phyloP scores from a whole-genome alignment of 2,329 filamentous ascomycete genomes.

The Arthrobotrys sphaeroides region DNA sequence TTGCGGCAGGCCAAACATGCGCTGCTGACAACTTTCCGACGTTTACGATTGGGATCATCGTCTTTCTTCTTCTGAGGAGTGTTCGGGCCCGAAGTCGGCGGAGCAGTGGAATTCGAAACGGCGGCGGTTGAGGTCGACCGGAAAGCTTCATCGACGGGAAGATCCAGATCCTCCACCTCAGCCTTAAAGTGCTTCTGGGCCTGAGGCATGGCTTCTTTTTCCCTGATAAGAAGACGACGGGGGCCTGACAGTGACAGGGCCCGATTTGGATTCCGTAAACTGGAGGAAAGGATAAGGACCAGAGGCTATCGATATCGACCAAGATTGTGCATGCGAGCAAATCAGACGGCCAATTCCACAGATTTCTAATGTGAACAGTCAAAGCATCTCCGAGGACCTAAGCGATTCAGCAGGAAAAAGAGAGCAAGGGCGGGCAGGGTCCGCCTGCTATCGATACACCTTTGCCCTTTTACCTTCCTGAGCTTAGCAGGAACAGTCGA shows the following conservation, averaged over 20 bases:
- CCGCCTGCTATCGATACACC: conserved; percentile 10
- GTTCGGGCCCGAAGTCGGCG: conserved; percentile 24
- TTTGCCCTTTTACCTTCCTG: too few species aligned
- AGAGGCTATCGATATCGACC: conserved; percentile 44
- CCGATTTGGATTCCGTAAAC: conserved; percentile 44
- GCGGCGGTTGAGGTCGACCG: conserved; percentile 19
- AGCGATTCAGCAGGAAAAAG: conserved; percentile 32
- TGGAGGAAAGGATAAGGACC: conserved; percentile 42
- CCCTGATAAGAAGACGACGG: conserved; percentile 34
- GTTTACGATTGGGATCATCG: conserved; percentile 64
- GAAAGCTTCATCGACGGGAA: conserved; percentile 8
- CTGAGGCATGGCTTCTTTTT: conserved; percentile 46
- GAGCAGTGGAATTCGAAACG: conserved; percentile 10
- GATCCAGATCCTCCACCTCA: conserved; percentile 40
- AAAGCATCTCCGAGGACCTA: conserved; percentile 52
- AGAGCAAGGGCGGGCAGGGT: conserved; percentile 4
- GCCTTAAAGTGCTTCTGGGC: conserved; percentile 51
- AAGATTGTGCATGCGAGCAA: conserved; percentile 50
- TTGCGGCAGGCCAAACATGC: conserved; percentile 82
- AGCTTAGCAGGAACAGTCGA: conserved; percentile 11
- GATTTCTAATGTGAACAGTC: conserved; percentile 39
- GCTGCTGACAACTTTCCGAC: conserved; percentile 79
- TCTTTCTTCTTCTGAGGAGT: conserved; percentile 49
- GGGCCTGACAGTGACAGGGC: conserved; percentile 3
- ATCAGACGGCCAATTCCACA: conserved; percentile 44